Percentiles rank a stretch among this genome's conserved stretches.
Conservation (phyloP, 768 basidiomycete species). For the Royoungia palumana region DNA sequence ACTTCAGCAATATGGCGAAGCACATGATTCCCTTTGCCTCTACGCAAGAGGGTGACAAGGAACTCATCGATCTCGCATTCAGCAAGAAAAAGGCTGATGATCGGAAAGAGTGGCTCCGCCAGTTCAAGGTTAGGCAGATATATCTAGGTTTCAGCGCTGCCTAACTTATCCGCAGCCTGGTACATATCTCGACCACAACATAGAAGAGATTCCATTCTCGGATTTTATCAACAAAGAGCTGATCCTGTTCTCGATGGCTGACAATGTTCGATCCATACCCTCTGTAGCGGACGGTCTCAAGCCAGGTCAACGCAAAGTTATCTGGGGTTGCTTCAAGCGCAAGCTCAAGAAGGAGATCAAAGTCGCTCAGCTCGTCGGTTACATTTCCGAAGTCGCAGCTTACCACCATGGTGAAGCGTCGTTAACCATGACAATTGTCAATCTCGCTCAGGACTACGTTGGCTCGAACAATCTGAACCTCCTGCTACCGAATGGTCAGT, state of each 20-base stretch:
- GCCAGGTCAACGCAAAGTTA: constrained; percentile 95
- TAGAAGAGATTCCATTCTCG: constrained; percentile 79
- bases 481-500: constrained; percentile 87
- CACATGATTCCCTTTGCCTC: constrained; percentile 93
- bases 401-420: constrained; percentile 97
- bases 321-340: constrained; percentile 94
- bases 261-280: constrained; percentile 97
- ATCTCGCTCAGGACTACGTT: constrained; percentile 90
- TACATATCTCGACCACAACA: constrained; percentile 87
- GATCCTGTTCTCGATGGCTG: constrained; percentile 98
- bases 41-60: constrained; percentile 76
- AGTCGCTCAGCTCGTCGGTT: constrained; percentile 94
- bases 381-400: constrained; percentile 87
- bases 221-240: constrained; percentile 99
- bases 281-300: constrained; percentile 92
- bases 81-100: constrained; percentile 99
- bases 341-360: constrained; percentile 92
- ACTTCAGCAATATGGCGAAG: constrained; percentile 88
- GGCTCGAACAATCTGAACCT: constrained; percentile 95
- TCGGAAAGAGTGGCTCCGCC: constrained; percentile 95
- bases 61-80: constrained; percentile 95
- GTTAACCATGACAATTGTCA: constrained; percentile 86
- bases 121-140: constrained; percentile 64
- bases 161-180: constrained; percentile 62
- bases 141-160: not conserved